A percentile compares a stretch with the other conserved stretches of the same genome.
Conservation (phyloP, 2,329 filamentous ascomycete genomes). For the Fusarium sp. region DNA sequence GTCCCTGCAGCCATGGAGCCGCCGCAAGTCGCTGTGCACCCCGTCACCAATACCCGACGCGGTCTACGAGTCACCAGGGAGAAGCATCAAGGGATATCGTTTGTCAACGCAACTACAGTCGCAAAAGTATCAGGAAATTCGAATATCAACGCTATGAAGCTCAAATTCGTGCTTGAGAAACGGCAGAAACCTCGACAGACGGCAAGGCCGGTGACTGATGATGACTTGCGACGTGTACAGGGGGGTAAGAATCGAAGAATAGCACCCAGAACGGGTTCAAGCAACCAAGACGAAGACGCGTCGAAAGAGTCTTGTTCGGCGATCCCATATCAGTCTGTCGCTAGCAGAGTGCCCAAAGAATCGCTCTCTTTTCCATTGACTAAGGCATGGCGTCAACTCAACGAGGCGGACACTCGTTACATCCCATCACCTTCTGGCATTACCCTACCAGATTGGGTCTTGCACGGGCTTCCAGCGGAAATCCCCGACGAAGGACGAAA, state of each 20-base stretch:
- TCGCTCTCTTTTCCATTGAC: background rate
- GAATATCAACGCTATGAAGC: background rate
- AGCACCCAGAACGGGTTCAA: background rate
- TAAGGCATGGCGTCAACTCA: constrained; percentile 4
- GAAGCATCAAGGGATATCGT: constrained; percentile 12
- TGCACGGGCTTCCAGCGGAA: constrained; percentile 1
- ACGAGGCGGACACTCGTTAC: background rate
- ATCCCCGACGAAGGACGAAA: constrained; percentile 6
- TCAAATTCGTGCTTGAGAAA: background rate
- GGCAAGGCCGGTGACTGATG: background rate
- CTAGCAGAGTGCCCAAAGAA: background rate
- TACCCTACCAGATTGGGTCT: constrained; percentile 3
- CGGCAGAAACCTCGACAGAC: background rate
- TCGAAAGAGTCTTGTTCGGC: background rate
- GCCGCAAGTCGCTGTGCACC: background rate
- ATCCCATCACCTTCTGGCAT: background rate
- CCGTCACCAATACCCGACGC: background rate
- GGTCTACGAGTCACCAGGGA: constrained; percentile 6
- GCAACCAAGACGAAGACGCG: background rate
- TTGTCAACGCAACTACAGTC: constrained; percentile 1
- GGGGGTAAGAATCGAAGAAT: constrained; percentile 6
- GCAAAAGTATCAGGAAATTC: background rate
- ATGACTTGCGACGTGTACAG: background rate
- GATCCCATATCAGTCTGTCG: constrained; percentile 8
- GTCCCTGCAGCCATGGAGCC: background rate